A percentile compares a stretch with the other conserved stretches of the same genome.
phyloP scores from a whole-genome alignment of 2,329 filamentous ascomycete genomes.

The Monilinia polystroma region DNA sequence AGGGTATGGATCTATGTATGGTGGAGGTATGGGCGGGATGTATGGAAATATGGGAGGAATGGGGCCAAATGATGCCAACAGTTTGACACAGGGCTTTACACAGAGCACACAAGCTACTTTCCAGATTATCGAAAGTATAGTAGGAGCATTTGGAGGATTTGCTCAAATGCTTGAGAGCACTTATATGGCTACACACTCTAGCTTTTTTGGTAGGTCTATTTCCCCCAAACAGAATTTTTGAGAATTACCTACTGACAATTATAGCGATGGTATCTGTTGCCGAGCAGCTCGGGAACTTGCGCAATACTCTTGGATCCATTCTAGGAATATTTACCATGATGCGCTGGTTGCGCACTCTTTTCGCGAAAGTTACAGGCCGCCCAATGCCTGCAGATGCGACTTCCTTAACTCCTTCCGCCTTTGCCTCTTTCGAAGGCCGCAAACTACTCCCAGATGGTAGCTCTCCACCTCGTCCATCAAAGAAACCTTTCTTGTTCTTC shows the following conservation, averaged over 20 bases:
- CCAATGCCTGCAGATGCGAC: conserved; percentile 85
- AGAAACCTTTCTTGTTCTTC: conserved; percentile 96
- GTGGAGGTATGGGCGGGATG: conserved; percentile 42
- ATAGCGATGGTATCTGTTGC: conserved; percentile 96
- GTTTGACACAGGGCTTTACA: conserved; percentile 90
- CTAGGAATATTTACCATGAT: conserved; percentile 94
- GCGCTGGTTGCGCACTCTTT: conserved; percentile 87
- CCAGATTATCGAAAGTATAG: conserved; percentile 96
- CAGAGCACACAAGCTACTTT: conserved; percentile 96
- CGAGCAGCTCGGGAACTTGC: conserved; percentile 91
- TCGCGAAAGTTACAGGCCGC: conserved; percentile 90
- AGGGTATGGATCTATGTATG: conserved; percentile 43
- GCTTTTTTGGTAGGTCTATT: conserved; percentile 79
- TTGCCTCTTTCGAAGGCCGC: conserved; percentile 82
- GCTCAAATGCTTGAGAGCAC: conserved; percentile 99
- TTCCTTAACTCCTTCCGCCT: conserved; percentile 84
- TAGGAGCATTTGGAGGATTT: conserved; percentile 94
- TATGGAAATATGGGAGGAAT: conserved; percentile 48
- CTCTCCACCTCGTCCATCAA: conserved; percentile 67
- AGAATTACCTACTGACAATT: conserved; percentile 29
- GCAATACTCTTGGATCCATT: conserved; percentile 89
- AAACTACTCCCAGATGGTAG: conserved; percentile 62
- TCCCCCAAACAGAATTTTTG: background rate
- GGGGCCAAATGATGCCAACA: conserved; percentile 85
- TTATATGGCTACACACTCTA: conserved; percentile 98